Conservation (phyloP, 2,329 filamentous ascomycete genomes). For the Diaporthe destruens region DNA sequence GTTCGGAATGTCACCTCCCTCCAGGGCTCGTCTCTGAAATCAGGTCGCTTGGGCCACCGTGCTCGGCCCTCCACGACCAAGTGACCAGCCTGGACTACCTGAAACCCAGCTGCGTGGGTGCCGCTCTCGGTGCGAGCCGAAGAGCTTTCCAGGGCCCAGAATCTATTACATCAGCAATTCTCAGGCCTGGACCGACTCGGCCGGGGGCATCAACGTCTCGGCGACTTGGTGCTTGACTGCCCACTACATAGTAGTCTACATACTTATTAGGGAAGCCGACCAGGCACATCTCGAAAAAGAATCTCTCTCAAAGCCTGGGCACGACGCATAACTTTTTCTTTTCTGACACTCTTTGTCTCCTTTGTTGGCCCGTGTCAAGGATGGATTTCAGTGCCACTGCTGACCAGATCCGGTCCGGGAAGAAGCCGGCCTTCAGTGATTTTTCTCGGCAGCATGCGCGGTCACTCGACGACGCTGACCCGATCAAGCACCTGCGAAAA, state of each 20-base stretch:
- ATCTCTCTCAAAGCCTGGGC: not conserved
- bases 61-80: not conserved
- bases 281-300: too few relatives aligned
- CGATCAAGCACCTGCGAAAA: conserved; percentile 70
- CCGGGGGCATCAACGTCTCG: too few relatives aligned
- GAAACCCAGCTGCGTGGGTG: not conserved
- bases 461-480: conserved; percentile 70
- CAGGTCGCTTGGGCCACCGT: not conserved
- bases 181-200: conserved; percentile 7
- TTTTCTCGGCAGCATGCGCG: conserved; percentile 62
- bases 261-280: conserved; percentile 8
- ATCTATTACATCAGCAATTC: conserved; percentile 13
- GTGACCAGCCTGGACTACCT: too few relatives aligned
- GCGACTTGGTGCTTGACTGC: not conserved
- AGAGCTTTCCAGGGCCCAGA: conserved; percentile 1
- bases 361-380: not conserved
- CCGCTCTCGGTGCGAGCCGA: conserved; percentile 30
- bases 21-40: too few relatives aligned
- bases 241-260: conserved; percentile 31
- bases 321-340: not conserved
- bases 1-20: conserved; percentile 32
- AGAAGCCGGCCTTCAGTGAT: conserved; percentile 60
- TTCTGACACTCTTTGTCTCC: not conserved
- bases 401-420: conserved; percentile 56
- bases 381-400: conserved; percentile 58